These are phyloP conservation scores for Candida anutae DNA, from an alignment of 1,139 yeast species.

Conservation along the genomic window DNA sequence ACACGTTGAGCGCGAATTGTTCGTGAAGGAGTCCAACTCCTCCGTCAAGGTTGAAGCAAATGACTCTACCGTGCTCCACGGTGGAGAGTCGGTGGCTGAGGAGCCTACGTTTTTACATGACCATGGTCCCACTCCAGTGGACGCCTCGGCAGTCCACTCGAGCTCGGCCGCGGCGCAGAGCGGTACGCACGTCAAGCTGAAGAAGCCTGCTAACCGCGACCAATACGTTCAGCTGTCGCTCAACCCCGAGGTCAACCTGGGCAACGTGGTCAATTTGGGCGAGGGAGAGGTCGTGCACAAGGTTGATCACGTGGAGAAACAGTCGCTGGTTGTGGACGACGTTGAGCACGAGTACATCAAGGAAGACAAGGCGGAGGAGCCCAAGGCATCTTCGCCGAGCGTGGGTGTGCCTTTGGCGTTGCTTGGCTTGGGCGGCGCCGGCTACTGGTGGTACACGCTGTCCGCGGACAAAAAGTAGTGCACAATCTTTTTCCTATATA, in stretches of 20 bases:
- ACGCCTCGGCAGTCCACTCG: conserved; percentile 4
- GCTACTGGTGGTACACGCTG: conserved; percentile 2
- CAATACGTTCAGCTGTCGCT: conserved; percentile 36
- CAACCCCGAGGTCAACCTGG: conserved; percentile 35
- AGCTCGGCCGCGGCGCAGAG: background rate
- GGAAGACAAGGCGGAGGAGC: conserved; percentile 2
- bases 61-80: conserved; percentile 34
- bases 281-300: conserved; percentile 33
- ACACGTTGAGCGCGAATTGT: conserved; percentile 35
- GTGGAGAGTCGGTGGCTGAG: conserved; percentile 33
- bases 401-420: conserved; percentile 7
- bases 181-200: conserved; percentile 7
- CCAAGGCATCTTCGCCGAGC: background rate
- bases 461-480: background rate
- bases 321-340: conserved; percentile 29
- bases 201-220: conserved; percentile 34
- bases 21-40: conserved; percentile 26
- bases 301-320: conserved; percentile 19
- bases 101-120: conserved; percentile 37
- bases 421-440: conserved; percentile 9
- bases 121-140: conserved; percentile 14
- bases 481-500: background rate
- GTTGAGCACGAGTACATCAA: conserved; percentile 28
- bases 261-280: conserved; percentile 32
- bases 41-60: conserved; percentile 42